These are phyloP conservation scores for Agaricales sp. DNA, from an alignment of 1,284 basidiomycete genomes.

Conservation along the genomic window DNA sequence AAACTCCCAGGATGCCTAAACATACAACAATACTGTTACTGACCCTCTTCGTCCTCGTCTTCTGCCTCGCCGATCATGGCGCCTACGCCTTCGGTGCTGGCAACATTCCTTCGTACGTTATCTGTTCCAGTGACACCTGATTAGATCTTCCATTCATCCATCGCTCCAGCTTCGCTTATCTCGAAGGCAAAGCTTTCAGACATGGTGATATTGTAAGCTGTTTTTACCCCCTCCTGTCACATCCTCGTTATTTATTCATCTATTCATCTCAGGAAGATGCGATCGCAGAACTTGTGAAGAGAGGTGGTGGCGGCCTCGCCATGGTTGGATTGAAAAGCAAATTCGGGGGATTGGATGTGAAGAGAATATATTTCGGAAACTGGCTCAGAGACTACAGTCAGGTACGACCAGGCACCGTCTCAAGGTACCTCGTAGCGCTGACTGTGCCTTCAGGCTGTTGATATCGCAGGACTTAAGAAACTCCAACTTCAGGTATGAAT, in stretches of 20 bases:
- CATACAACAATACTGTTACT: not conserved
- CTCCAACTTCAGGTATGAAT: slow-evolving; percentile 46
- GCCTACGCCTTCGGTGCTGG: slow-evolving; percentile 70
- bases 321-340: slow-evolving; percentile 59
- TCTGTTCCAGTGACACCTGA: slow-evolving; percentile 6
- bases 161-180: slow-evolving; percentile 47
- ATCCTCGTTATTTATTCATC: not conserved
- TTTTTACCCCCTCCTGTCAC: slow-evolving; percentile 3
- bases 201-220: slow-evolving; percentile 75
- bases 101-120: slow-evolving; percentile 57
- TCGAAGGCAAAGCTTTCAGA: slow-evolving; percentile 73
- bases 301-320: slow-evolving; percentile 29
- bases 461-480: slow-evolving; percentile 76
- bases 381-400: slow-evolving; percentile 81
- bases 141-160: slow-evolving; percentile 5
- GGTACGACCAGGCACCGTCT: slow-evolving; percentile 22
- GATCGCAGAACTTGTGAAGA: slow-evolving; percentile 55
- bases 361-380: slow-evolving; percentile 72
- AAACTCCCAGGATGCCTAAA: not conserved
- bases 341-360: slow-evolving; percentile 65
- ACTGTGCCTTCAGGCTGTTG: slow-evolving; percentile 54
- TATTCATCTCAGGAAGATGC: slow-evolving; percentile 49
- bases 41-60: slow-evolving; percentile 38
- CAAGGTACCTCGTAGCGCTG: slow-evolving; percentile 2
- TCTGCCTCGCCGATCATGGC: slow-evolving; percentile 46